Evolutionary conservation across 306 rosid genomes (phyloP), one percentile per base, ranked within the genome.

Genomic region (Herpetospermum pedunculosum): DNA sequence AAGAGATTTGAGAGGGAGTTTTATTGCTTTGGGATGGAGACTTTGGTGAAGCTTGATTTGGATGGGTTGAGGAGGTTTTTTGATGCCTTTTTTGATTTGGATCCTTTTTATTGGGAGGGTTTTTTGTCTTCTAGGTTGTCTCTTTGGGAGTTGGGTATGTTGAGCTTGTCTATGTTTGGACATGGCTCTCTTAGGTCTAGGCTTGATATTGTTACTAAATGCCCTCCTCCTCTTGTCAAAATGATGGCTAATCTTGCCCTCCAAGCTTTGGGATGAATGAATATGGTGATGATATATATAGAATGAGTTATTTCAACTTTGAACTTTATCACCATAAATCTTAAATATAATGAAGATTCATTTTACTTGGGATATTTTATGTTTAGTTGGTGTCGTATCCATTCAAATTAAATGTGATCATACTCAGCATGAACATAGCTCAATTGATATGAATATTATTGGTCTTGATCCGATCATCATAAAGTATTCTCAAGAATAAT

Each of bases 21-120:
- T 58, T 92, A 92, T 74, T 75, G 83, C 74, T 92, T 90, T 73
- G 98, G 97, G 47, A 90, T 90, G 97, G 98, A 92, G 84, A 92
- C 90, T 32, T 40, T 90, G 58, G 79, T 92, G 89, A 90, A 80
- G 80, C 92, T 92, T 82, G 93, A 92, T 74, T 78, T 90, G 88
- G 58, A 90, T 35, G 96, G 96, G 30, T 81, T 78, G 7, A 86
- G 89, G 77, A 71, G 76, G 18, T 92, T 92, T 84, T 90, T 92
- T 62, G 89, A 92, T 78, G 96, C 93, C 4, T 92, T 92, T 77
- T 92, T 92, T 79, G 83, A 85, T 76, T 83, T 90, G 83, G 84
- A 86, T 49, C 93, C 96, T 63, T 75, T 72, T 74, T 80, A 86
- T 64, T 88, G 93, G 96, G 86, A 88, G n/a, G 98, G 98, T 0